Evolutionary conservation across 1,284 basidiomycete genomes (phyloP).

Genomic region (Phenoliferia sp.): DNA sequence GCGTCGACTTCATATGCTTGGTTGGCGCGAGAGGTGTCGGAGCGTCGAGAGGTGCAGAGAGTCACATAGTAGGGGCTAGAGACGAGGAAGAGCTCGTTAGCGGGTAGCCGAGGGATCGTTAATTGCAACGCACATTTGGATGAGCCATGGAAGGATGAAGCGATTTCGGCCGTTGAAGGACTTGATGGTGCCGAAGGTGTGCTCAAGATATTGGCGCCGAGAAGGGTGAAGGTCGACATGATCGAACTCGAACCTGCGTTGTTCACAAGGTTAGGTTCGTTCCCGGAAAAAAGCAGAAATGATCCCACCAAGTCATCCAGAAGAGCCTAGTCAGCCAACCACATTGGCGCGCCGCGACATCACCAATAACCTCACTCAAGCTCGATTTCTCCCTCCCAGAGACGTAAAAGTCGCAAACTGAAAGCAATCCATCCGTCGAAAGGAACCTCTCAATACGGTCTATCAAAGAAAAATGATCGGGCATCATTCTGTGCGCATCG

Average conservation of each 20-base stretch:
- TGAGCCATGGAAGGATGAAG: constrained; percentile 63
- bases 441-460: constrained; percentile 68
- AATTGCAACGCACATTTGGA: constrained; percentile 53
- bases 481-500: constrained; percentile 25
- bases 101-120: neutral
- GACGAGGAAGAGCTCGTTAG: too few species aligned
- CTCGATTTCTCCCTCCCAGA: constrained; percentile 57
- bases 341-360: constrained; percentile 58
- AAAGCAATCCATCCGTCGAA: constrained; percentile 62
- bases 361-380: constrained; percentile 56
- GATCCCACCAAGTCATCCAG: constrained; percentile 61
- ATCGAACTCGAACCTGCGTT: constrained; percentile 63
- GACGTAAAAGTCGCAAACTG: constrained; percentile 76
- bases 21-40: constrained; percentile 56
- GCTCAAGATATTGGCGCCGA: constrained; percentile 64
- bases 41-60: constrained; percentile 23
- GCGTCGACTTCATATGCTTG: constrained; percentile 67
- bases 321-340: constrained; percentile 72
- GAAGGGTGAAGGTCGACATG: constrained; percentile 67
- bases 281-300: neutral
- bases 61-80: constrained; percentile 58
- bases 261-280: neutral
- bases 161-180: constrained; percentile 48
- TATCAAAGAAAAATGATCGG: constrained; percentile 19
- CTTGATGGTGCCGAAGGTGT: constrained; percentile 66